Evolutionary conservation across 1,284 basidiomycete species (phyloP).

Genomic region (Farysia itapuensis): DNA sequence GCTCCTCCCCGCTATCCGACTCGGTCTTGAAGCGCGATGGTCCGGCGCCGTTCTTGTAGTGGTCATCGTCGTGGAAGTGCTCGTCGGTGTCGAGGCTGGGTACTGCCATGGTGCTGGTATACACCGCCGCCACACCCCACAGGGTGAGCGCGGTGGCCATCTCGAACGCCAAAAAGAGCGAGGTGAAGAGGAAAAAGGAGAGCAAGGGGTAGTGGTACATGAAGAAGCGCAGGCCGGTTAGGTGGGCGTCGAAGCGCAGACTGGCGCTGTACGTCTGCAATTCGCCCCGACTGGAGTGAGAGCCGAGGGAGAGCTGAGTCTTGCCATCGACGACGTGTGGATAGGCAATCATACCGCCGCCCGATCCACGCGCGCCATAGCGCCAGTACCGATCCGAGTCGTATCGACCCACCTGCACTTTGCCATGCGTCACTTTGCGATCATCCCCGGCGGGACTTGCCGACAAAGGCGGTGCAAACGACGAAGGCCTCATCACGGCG

Average conservation of each 20-base stretch:
- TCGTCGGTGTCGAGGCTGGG: slow-evolving; percentile 20
- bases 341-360: slow-evolving; percentile 2
- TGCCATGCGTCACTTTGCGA: slow-evolving; percentile 29
- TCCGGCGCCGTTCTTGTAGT: not conserved
- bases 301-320: slow-evolving; percentile 16
- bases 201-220: slow-evolving; percentile 55
- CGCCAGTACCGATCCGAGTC: slow-evolving; percentile 47
- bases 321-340: slow-evolving; percentile 6
- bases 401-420: slow-evolving; percentile 38
- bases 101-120: slow-evolving; percentile 36
- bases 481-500: slow-evolving; percentile 34
- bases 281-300: slow-evolving; percentile 43
- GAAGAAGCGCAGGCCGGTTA: slow-evolving; percentile 51
- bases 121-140: slow-evolving; percentile 48
- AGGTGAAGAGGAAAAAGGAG: slow-evolving; percentile 49
- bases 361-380: slow-evolving; percentile 26
- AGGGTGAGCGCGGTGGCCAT: slow-evolving; percentile 49
- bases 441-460: slow-evolving; percentile 13
- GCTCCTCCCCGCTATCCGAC: slow-evolving; percentile 2
- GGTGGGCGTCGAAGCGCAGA: slow-evolving; percentile 53
- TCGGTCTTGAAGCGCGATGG: slow-evolving; percentile 1
- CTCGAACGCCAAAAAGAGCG: slow-evolving; percentile 51
- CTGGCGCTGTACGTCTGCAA: slow-evolving; percentile 47
- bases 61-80: slow-evolving; percentile 17
- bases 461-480: slow-evolving; percentile 14